Conservation (phyloP, 441 rosid species). For the Sinapis alba region DNA sequence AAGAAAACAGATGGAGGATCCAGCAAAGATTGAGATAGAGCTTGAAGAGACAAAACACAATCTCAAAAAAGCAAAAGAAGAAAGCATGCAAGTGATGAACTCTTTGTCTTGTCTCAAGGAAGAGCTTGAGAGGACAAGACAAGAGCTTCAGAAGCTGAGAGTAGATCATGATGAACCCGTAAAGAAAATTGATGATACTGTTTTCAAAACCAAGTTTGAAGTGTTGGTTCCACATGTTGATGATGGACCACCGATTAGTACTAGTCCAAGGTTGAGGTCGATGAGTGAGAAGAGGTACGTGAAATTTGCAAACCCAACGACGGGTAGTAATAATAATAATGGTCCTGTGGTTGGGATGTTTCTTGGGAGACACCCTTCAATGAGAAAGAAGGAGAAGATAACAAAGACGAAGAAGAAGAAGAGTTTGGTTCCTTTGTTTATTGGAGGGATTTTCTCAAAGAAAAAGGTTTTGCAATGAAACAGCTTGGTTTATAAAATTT, state of each 20-base stretch:
- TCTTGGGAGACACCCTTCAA: constrained; percentile 79
- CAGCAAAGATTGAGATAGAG: constrained; percentile 47
- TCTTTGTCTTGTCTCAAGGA: constrained; percentile 60
- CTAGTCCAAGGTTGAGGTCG: constrained; percentile 34
- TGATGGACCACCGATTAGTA: constrained; percentile 7
- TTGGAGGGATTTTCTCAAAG: constrained; percentile 79
- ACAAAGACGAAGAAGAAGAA: constrained; percentile 78
- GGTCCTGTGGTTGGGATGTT: constrained; percentile 41
- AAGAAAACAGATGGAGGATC: constrained; percentile 41
- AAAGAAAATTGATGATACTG: constrained; percentile 40
- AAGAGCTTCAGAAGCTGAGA: constrained; percentile 64
- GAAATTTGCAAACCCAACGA: constrained; percentile 70
- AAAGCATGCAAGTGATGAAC: constrained; percentile 58
- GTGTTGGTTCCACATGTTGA: constrained; percentile 32
- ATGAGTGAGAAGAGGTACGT: constrained; percentile 62
- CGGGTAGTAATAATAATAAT: constrained; percentile 44
- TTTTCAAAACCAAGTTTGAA: constrained; percentile 39
- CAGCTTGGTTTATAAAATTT: constrained; percentile 18
- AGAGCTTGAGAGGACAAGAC: constrained; percentile 80
- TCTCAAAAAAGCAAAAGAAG: constrained; percentile 61
- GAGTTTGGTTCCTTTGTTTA: constrained; percentile 73
- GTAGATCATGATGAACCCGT: constrained; percentile 28
- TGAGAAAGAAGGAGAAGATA: constrained; percentile 52
- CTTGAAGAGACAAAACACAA: constrained; percentile 61
- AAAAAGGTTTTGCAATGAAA: constrained; percentile 49